These are phyloP conservation scores for Leccinellum rugosiceps DNA, from an alignment of 768 basidiomycete species.

Conservation along the genomic window DNA sequence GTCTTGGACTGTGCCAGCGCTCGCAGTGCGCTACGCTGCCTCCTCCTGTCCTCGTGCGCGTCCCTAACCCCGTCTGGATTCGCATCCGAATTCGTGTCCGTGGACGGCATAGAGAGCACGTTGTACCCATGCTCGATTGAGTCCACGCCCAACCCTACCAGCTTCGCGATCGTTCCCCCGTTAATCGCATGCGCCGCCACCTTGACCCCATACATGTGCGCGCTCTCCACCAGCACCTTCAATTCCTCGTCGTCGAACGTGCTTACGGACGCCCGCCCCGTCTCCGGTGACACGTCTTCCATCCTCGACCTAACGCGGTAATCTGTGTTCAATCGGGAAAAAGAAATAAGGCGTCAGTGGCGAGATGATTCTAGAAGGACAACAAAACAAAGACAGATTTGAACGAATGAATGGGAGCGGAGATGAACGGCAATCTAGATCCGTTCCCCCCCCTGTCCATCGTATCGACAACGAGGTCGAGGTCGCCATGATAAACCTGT, in stretches of 20 bases:
- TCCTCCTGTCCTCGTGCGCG: constrained; percentile 5
- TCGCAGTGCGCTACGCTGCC: constrained; percentile 2
- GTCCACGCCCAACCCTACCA: constrained; percentile 37
- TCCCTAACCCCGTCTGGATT: background rate
- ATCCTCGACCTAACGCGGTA: constrained; percentile 51
- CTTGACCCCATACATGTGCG: constrained; percentile 51
- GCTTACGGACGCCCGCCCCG: constrained; percentile 33
- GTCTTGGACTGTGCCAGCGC: constrained; percentile 29
- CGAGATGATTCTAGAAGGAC: background rate
- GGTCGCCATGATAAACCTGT: background rate
- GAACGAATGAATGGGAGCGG: constrained; percentile 3
- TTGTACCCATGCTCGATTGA: constrained; percentile 56
- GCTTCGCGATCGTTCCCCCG: constrained; percentile 31
- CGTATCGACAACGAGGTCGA: constrained; percentile 2
- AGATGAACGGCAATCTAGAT: constrained; percentile 11
- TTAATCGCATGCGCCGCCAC: constrained; percentile 54
- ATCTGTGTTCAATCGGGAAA: constrained; percentile 34
- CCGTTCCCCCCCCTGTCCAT: background rate
- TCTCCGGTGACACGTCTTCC: constrained; percentile 36
- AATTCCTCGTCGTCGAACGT: constrained; percentile 49
- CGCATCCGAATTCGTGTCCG: background rate
- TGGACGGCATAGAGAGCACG: constrained; percentile 9
- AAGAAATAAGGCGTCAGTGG: background rate
- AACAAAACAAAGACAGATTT: background rate
- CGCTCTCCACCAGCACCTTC: constrained; percentile 46